Conservation (phyloP, 306 rosid species). For the Begonia peltatifolia region DNA sequence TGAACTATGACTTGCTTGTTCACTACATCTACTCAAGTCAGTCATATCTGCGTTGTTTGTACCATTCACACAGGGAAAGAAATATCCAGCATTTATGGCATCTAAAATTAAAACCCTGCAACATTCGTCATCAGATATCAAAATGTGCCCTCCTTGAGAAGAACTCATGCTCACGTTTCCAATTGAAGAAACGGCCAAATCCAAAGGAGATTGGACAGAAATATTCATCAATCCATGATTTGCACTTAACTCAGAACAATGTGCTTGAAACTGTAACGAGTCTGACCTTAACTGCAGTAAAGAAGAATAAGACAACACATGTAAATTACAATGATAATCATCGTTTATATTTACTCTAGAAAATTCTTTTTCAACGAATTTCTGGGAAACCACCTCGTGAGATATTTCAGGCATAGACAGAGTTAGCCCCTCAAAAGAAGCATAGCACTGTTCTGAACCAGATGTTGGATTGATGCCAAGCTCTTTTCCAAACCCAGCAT, state of each 20-base stretch:
- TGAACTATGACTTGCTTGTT: slow-evolving; percentile 32
- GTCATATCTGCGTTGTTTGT: slow-evolving; percentile 16
- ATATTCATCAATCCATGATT: slow-evolving; percentile 25
- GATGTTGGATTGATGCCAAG: slow-evolving; percentile 44
- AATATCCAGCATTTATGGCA: slow-evolving; percentile 19
- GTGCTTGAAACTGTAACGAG: slow-evolving; percentile 33
- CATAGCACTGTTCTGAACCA: slow-evolving; percentile 59
- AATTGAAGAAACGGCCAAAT: slow-evolving; percentile 25
- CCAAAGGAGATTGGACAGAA: slow-evolving; percentile 36
- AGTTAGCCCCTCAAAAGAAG: slow-evolving; percentile 45
- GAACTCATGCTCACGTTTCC: slow-evolving; percentile 24
- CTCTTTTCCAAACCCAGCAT: slow-evolving; percentile 32
- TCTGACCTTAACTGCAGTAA: slow-evolving; percentile 42
- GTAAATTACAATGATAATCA: slow-evolving; percentile 30
- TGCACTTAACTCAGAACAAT: slow-evolving; percentile 29
- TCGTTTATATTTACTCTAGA: slow-evolving; percentile 18
- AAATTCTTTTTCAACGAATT: slow-evolving; percentile 38
- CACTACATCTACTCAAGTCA: slow-evolving; percentile 18
- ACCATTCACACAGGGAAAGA: slow-evolving; percentile 6
- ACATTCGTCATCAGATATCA: slow-evolving; percentile 80
- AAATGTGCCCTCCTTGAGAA: slow-evolving; percentile 30
- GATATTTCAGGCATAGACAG: slow-evolving; percentile 41
- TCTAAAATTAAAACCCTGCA: slow-evolving; percentile 67
- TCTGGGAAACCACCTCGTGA: slow-evolving; percentile 35
- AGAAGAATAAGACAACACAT: slow-evolving; percentile 37